phyloP scores from a whole-genome alignment of 2,329 filamentous ascomycete species.

The Aureobasidium vineae region DNA sequence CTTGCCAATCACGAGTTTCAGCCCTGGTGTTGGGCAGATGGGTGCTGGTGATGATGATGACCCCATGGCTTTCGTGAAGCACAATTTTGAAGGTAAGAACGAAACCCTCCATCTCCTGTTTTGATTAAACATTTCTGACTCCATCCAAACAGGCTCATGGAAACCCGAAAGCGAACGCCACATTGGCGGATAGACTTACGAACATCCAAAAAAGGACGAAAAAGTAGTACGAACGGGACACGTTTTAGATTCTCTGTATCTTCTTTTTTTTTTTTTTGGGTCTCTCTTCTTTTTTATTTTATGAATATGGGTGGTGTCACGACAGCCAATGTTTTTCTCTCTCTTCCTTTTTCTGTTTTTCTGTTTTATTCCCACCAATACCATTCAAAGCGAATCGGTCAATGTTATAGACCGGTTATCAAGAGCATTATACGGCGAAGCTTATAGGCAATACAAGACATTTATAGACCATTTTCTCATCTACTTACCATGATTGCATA shows the following conservation, averaged over 20 bases:
- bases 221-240: neutral
- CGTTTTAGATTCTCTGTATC: slow-evolving; percentile 20
- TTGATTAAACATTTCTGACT: neutral
- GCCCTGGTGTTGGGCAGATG: slow-evolving; percentile 92
- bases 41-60: slow-evolving; percentile 83
- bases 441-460: neutral
- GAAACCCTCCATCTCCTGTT: neutral
- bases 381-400: neutral
- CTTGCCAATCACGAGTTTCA: slow-evolving; percentile 95
- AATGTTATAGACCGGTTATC: neutral
- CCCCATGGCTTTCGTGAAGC: slow-evolving; percentile 96
- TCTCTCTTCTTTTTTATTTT: neutral
- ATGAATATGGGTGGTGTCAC: slow-evolving; percentile 1
- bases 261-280: neutral
- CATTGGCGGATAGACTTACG: slow-evolving; percentile 52
- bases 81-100: slow-evolving; percentile 84
- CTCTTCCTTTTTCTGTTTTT: neutral
- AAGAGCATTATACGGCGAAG: neutral
- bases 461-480: too few relatives aligned
- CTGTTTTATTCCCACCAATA: neutral
- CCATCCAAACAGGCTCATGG: slow-evolving; percentile 61
- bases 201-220: neutral
- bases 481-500: too few relatives aligned
- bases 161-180: slow-evolving; percentile 71
- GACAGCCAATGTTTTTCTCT: slow-evolving; percentile 6